Conservation (phyloP, 176 grass and related monocot species). For the Carex cristatella region DNA sequence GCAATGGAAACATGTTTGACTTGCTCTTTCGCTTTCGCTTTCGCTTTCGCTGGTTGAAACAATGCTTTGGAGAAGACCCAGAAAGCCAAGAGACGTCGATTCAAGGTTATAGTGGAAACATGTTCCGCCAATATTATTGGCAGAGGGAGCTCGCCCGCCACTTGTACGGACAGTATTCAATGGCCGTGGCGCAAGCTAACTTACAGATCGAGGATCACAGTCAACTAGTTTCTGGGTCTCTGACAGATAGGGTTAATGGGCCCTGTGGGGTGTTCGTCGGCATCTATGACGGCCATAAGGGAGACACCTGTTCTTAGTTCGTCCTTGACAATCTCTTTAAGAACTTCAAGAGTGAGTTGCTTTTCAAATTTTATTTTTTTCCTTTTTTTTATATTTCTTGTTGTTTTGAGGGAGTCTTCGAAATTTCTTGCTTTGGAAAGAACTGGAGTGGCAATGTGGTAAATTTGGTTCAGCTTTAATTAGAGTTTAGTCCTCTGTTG, state of each 20-base stretch:
- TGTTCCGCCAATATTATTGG: not conserved
- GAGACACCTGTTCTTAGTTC: constrained; percentile 29
- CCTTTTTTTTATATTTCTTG: not conserved
- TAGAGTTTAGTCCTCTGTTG: not conserved
- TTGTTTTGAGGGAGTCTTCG: not conserved
- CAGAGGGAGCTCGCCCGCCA: constrained; percentile 28
- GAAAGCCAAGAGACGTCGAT: not conserved
- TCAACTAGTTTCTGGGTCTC: constrained; percentile 26
- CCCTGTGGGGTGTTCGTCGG: constrained; percentile 24
- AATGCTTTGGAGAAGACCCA: not conserved
- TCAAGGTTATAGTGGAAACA: too few species aligned
- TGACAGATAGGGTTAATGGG: not conserved
- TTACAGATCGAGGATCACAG: constrained; percentile 32
- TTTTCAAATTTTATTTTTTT: not conserved
- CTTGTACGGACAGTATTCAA: constrained; percentile 31
- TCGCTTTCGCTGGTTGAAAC: too few species aligned
- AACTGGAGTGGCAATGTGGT: not conserved
- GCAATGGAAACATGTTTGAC: too few species aligned
- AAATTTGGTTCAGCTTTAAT: not conserved
- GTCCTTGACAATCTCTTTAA: constrained; percentile 31
- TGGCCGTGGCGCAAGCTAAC: constrained; percentile 41
- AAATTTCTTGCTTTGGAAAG: not conserved
- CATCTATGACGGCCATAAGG: constrained; percentile 47
- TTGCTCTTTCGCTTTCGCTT: too few species aligned
- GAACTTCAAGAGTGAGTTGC: constrained; percentile 23